These are phyloP conservation scores for Xylariaceae sp. DNA, from an alignment of 2,329 filamentous ascomycete species.

Conservation along the genomic window DNA sequence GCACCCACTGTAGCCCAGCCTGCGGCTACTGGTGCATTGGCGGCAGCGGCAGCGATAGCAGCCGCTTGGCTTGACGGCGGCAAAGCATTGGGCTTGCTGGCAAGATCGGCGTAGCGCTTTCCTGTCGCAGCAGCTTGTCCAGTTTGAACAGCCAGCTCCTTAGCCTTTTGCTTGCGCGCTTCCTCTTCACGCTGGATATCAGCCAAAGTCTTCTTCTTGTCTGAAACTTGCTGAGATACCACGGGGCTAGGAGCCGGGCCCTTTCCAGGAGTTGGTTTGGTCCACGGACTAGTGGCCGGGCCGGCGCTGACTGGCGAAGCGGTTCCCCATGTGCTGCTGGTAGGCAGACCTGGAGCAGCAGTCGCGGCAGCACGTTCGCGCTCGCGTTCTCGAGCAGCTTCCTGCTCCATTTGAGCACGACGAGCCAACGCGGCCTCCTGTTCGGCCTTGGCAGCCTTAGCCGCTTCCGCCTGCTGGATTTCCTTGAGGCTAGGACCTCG, in stretches of 20 bases:
- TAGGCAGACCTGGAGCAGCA: constrained; percentile 72
- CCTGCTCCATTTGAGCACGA: constrained; percentile 75
- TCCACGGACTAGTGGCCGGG: constrained; percentile 56
- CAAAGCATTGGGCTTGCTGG: constrained; percentile 60
- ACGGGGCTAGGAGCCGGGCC: constrained; percentile 25
- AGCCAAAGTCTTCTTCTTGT: constrained; percentile 81
- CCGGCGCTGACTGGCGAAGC: constrained; percentile 64
- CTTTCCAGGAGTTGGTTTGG: constrained; percentile 55
- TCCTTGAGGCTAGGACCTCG: constrained; percentile 92
- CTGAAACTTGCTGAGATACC: constrained; percentile 29
- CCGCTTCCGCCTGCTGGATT: constrained; percentile 93
- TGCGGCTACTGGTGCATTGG: constrained; percentile 41
- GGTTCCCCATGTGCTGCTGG: constrained; percentile 84
- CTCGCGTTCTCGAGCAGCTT: constrained; percentile 61
- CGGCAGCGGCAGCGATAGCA: constrained; percentile 28
- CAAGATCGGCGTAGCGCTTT: constrained; percentile 93
- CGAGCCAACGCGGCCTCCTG: constrained; percentile 74
- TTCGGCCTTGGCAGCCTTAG: constrained; percentile 85
- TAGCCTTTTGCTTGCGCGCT: constrained; percentile 73
- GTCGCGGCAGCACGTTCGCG: constrained; percentile 57
- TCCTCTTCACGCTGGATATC: constrained; percentile 98
- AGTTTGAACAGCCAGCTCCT: constrained; percentile 44
- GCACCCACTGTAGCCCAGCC: constrained; percentile 96
- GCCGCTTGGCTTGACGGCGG: constrained; percentile 37
- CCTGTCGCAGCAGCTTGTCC: constrained; percentile 48